These are phyloP conservation scores for Neodidymelliopsis sp. DNA, from an alignment of 2,329 filamentous ascomycete genomes.

Conservation along the genomic window DNA sequence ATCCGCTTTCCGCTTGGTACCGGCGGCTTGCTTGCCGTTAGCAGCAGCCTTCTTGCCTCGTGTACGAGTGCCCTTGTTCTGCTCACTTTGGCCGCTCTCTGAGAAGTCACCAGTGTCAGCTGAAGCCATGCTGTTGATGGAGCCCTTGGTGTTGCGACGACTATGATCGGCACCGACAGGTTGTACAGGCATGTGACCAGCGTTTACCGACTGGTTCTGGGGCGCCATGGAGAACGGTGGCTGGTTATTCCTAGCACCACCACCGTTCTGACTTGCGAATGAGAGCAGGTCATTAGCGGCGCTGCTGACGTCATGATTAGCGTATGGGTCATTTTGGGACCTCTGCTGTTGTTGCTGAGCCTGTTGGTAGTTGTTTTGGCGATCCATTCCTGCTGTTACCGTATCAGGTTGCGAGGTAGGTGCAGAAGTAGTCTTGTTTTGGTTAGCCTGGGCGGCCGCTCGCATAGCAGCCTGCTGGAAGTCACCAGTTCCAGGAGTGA, in stretches of 20 bases:
- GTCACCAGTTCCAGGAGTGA: constrained; percentile 89
- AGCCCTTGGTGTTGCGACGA: constrained; percentile 57
- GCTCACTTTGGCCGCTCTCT: constrained; percentile 72
- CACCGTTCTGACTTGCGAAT: constrained; percentile 75
- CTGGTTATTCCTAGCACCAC: constrained; percentile 61
- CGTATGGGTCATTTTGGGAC: constrained; percentile 69
- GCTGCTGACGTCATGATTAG: constrained; percentile 89
- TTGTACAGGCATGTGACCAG: constrained; percentile 57
- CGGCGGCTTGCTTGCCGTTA: constrained; percentile 46
- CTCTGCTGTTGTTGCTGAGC: constrained; percentile 48
- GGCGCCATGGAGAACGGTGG: constrained; percentile 58
- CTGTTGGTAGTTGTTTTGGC: constrained; percentile 63
- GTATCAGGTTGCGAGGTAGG: constrained; percentile 56
- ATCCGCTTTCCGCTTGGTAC: constrained; percentile 75
- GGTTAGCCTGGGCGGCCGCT: constrained; percentile 64
- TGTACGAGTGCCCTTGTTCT: constrained; percentile 61
- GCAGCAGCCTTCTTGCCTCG: constrained; percentile 47
- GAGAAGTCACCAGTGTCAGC: constrained; percentile 70
- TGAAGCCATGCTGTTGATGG: constrained; percentile 65
- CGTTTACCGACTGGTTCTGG: constrained; percentile 48
- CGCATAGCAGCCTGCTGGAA: constrained; percentile 93
- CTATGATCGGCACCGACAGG: constrained; percentile 60
- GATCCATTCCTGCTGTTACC: constrained; percentile 56
- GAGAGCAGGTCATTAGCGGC: constrained; percentile 94
- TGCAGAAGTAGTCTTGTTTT: constrained; percentile 52